phyloP scores from a whole-genome alignment of 257 asterid species.

The Striga asiatica region DNA sequence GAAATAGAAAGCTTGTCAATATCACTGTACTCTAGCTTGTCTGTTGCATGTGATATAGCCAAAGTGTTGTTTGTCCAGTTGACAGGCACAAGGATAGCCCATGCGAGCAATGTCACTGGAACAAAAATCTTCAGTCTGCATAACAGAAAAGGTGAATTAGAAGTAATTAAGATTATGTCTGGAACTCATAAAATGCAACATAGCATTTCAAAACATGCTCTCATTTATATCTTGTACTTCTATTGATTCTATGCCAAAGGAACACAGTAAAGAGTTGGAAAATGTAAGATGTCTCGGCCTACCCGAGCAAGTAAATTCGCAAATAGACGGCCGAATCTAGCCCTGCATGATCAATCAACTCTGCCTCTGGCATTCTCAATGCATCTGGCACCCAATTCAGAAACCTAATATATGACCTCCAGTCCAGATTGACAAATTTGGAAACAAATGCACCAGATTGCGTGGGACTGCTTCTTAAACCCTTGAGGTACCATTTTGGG shows the following conservation, averaged over 20 bases:
- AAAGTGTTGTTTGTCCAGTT: slow-evolving; percentile 85
- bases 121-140: slow-evolving; percentile 87
- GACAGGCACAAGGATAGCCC: slow-evolving; percentile 82
- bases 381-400: slow-evolving; percentile 93
- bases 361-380: slow-evolving; percentile 85
- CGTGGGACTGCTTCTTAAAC: slow-evolving; percentile 60
- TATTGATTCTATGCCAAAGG: neutral
- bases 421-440: slow-evolving; percentile 78
- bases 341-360: slow-evolving; percentile 92
- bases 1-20: slow-evolving; percentile 92
- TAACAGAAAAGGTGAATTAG: slow-evolving; percentile 12
- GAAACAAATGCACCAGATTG: slow-evolving; percentile 53
- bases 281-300: slow-evolving; percentile 12
- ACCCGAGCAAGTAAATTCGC: slow-evolving; percentile 92
- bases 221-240: neutral
- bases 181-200: too few species aligned
- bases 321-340: slow-evolving; percentile 86
- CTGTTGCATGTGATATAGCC: slow-evolving; percentile 27
- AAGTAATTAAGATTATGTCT: slow-evolving; percentile 4
- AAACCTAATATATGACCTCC: slow-evolving; percentile 62
- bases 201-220: neutral
- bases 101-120: slow-evolving; percentile 67
- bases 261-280: slow-evolving; percentile 4
- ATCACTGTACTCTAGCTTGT: slow-evolving; percentile 34
- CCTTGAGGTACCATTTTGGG: slow-evolving; percentile 96